These are phyloP conservation scores for Volutella citrinella DNA, from an alignment of 2,329 filamentous ascomycete species.

Conservation along the genomic window DNA sequence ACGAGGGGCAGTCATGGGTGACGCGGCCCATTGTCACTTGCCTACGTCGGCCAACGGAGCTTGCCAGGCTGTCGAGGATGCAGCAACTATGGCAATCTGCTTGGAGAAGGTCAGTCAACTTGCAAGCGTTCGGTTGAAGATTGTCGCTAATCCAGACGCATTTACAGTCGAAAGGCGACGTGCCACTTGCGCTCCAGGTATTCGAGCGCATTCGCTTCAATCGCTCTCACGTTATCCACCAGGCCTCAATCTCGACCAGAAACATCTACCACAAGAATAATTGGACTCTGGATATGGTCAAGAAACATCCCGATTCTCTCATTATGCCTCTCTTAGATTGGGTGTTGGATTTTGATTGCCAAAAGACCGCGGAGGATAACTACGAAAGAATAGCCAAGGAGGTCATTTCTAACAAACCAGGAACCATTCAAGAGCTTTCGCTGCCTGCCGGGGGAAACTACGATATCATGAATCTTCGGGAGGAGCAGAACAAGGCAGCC, in stretches of 20 bases:
- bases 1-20: constrained; percentile 1
- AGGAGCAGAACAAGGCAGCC: too few relatives aligned
- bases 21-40: constrained; percentile 8
- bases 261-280: constrained; percentile 2
- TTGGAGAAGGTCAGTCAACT: constrained; percentile 4
- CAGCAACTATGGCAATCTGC: constrained; percentile 1
- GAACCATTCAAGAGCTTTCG: constrained; percentile 2
- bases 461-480: too few relatives aligned
- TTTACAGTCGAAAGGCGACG: constrained; percentile 3
- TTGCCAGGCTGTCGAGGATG: constrained; percentile 6
- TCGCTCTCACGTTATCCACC: constrained; percentile 6
- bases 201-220: constrained; percentile 8
- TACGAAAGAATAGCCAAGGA: constrained; percentile 4
- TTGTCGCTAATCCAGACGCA: too few relatives aligned
- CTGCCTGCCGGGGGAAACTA: constrained; percentile 2
- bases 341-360: constrained; percentile 5
- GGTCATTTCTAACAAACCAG: constrained; percentile 1
- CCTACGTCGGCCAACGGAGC: constrained; percentile 6
- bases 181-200: constrained; percentile 5
- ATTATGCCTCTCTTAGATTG: constrained; percentile 4
- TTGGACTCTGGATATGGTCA: constrained; percentile 4
- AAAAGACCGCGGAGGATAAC: constrained; percentile 3
- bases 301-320: constrained; percentile 4
- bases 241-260: constrained; percentile 1
- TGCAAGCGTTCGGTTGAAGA: too few relatives aligned